Conservation (phyloP, 78 protist genomes). For the Trichosphaerium sp. region DNA sequence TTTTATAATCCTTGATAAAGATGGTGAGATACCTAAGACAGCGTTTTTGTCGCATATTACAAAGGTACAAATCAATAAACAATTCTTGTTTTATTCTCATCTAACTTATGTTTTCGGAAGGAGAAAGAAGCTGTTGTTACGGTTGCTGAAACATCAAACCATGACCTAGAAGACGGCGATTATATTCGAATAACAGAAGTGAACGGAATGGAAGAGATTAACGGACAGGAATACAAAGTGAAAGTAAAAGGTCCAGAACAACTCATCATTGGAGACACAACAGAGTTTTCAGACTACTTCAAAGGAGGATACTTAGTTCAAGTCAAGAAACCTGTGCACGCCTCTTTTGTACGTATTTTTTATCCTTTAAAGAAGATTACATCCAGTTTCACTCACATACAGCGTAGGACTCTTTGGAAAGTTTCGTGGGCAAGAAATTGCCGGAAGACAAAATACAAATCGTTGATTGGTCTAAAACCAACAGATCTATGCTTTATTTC, state of each 20-base stretch:
- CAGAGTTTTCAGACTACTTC: conserved; percentile 15
- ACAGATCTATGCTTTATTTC: too few species aligned
- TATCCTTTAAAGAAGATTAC: too few species aligned
- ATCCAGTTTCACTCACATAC: too few species aligned
- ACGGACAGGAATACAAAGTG: conserved; percentile 44
- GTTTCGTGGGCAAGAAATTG: too few species aligned
- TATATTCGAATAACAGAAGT: conserved; percentile 70
- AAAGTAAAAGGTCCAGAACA: conserved; percentile 21
- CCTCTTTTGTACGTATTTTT: conserved; percentile 16
- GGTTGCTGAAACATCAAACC: conserved; percentile 60
- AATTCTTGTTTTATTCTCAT: conserved; percentile 39
- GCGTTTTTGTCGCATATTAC: background rate
- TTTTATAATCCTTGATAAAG: conserved; percentile 63
- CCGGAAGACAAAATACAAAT: too few species aligned
- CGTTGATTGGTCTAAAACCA: too few species aligned
- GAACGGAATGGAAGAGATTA: conserved; percentile 82
- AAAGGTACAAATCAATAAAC: conserved; percentile 29
- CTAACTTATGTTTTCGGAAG: conserved; percentile 15
- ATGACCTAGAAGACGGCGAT: conserved; percentile 76
- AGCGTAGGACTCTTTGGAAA: too few species aligned
- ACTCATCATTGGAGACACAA: conserved; percentile 74
- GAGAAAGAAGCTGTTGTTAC: conserved; percentile 69
- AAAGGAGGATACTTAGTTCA: conserved; percentile 78
- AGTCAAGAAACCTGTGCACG: conserved; percentile 68
- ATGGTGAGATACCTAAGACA: conserved; percentile 73